Evolutionary conservation across 305 asterid species (phyloP).

Genomic region (Fraxinus nigra): DNA sequence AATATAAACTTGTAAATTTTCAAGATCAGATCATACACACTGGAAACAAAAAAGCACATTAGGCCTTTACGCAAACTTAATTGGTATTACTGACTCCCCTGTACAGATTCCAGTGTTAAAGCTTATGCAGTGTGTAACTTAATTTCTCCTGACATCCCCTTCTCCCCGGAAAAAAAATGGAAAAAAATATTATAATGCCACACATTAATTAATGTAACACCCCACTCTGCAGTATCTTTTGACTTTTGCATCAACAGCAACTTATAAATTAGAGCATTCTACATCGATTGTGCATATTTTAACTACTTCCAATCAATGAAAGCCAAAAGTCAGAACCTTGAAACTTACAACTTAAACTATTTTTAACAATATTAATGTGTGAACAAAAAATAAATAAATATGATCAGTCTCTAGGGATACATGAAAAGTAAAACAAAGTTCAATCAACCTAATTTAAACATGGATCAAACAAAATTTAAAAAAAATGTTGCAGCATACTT

Average conservation of each 20-base stretch:
- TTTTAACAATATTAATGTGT: not conserved
- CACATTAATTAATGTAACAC: not conserved
- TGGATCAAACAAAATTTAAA: not conserved
- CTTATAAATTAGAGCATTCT: not conserved
- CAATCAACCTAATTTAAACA: not conserved
- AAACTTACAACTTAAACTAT: not conserved
- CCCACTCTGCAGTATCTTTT: not conserved
- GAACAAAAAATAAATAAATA: not conserved
- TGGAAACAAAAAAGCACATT: not conserved
- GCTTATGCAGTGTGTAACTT: not conserved
- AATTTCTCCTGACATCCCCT: not conserved
- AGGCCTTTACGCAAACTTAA: not conserved
- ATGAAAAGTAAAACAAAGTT: not conserved
- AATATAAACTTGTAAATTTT: not conserved
- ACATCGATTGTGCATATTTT: not conserved
- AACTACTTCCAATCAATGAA: conserved; percentile 1
- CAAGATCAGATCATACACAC: not conserved
- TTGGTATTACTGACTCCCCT: not conserved
- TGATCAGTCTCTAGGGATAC: not conserved
- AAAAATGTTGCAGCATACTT: conserved; percentile 46
- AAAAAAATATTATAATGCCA: not conserved
- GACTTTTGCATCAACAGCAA: not conserved
- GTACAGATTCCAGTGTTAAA: not conserved
- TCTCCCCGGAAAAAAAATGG: not conserved
- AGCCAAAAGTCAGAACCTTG: not conserved